Evolutionary conservation across 495 filamentous ascomycete species (phyloP).

Genomic region (Xylaria nigripes): DNA sequence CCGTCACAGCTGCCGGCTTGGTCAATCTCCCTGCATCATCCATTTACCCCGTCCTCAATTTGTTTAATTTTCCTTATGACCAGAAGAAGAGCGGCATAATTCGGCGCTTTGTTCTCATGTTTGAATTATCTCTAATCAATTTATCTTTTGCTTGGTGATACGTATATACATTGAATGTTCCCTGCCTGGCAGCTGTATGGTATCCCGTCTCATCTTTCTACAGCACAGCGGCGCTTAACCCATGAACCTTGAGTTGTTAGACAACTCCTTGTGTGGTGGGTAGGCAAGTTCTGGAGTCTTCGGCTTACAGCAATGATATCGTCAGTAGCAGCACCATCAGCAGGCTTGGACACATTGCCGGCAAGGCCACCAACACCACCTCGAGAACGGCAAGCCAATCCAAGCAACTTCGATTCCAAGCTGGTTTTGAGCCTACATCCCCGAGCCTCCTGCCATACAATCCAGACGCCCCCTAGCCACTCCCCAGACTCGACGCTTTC

Average conservation of each 20-base stretch:
- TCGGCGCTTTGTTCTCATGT: neutral
- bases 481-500: constrained; percentile 47
- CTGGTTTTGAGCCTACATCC: constrained; percentile 20
- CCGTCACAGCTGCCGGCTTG: neutral
- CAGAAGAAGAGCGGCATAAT: neutral
- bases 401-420: constrained; percentile 8
- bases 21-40: neutral
- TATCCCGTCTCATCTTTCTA: neutral
- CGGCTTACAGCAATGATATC: constrained; percentile 41
- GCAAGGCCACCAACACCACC: constrained; percentile 50
- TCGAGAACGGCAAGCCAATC: constrained; percentile 38
- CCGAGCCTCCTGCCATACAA: constrained; percentile 26
- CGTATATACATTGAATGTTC: neutral
- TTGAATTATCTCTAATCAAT: neutral
- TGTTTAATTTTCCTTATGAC: neutral
- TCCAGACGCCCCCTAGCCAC: constrained; percentile 44
- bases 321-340: constrained; percentile 30
- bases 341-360: constrained; percentile 35
- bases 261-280: constrained; percentile 11
- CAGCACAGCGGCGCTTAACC: neutral
- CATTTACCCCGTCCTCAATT: neutral
- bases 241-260: constrained; percentile 15
- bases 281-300: constrained; percentile 12
- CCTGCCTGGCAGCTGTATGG: neutral
- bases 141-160: neutral